Conservation (phyloP, 768 basidiomycete genomes). For the Cystofilobasidium bisporidii region DNA sequence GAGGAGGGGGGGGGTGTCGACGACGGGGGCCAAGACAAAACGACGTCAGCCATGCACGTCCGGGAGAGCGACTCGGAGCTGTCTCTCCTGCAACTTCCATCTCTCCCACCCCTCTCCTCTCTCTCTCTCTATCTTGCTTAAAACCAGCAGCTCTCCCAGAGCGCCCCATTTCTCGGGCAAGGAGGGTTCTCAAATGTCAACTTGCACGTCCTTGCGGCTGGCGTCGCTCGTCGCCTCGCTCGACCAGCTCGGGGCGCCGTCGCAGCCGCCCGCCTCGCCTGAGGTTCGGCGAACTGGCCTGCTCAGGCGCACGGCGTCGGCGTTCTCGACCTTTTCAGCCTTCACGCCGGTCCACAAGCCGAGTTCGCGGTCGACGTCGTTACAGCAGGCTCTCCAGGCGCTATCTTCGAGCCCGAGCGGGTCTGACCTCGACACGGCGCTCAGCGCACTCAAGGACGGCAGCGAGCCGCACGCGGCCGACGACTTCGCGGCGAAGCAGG, state of each 20-base stretch:
- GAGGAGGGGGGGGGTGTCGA: too few relatives aligned
- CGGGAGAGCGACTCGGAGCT: too few relatives aligned
- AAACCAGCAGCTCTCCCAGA: too few relatives aligned
- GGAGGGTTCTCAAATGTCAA: too few relatives aligned
- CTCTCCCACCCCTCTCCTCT: too few relatives aligned
- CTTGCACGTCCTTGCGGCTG: background rate
- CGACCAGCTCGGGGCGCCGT: conserved; percentile 6
- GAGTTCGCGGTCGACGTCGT: background rate
- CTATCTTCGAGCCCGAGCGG: background rate
- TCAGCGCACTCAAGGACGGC: background rate
- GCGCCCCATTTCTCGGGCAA: too few relatives aligned
- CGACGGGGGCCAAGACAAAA: too few relatives aligned
- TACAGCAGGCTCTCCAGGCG: background rate
- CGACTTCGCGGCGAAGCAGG: background rate
- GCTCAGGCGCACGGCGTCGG: background rate
- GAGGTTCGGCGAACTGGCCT: background rate
- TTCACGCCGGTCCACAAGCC: background rate
- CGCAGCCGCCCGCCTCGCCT: background rate
- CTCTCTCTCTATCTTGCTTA: too few relatives aligned
- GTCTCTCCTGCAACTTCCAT: too few relatives aligned
- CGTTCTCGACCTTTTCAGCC: background rate
- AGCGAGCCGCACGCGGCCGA: background rate
- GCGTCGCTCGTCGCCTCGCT: conserved; percentile 6
- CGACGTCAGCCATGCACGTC: too few relatives aligned
- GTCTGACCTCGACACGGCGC: background rate